A percentile compares a stretch with the other conserved stretches of the same genome.
Evolutionary conservation across 2,329 filamentous ascomycete species (phyloP).

Genomic region (Atkinsonella hypoxylon): DNA sequence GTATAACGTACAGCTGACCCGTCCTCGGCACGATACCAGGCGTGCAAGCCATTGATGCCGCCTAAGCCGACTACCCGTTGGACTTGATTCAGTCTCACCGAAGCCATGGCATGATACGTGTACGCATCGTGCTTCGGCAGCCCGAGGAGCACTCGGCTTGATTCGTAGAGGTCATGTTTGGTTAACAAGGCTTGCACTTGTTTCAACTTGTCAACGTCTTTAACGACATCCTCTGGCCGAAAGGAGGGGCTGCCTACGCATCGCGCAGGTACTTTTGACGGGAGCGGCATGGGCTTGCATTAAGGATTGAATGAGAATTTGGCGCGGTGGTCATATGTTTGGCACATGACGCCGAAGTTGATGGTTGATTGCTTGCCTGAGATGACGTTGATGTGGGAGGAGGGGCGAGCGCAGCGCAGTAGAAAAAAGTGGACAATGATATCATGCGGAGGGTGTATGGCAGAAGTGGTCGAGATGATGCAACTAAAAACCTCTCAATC

Average conservation of each 20-base stretch:
- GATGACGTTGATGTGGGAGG: too few relatives aligned
- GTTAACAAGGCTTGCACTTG: conserved; percentile 25
- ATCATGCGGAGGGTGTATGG: too few relatives aligned
- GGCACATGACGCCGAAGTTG: background rate
- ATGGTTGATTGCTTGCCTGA: too few relatives aligned
- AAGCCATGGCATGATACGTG: conserved; percentile 39
- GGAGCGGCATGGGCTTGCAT: conserved; percentile 15
- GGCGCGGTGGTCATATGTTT: background rate
- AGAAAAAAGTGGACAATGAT: too few relatives aligned
- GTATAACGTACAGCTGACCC: conserved; percentile 18
- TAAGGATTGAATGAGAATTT: background rate
- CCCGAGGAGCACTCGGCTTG: conserved; percentile 31
- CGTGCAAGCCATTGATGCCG: conserved; percentile 32
- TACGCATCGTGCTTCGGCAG: conserved; percentile 33
- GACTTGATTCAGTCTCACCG: conserved; percentile 35
- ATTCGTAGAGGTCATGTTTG: conserved; percentile 32
- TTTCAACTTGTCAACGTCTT: conserved; percentile 26
- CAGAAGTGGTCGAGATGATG: too few relatives aligned
- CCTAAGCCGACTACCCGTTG: conserved; percentile 34
- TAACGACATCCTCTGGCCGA: conserved; percentile 27
- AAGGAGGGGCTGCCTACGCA: conserved; percentile 35
- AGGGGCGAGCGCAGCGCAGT: too few relatives aligned
- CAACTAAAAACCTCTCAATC: too few relatives aligned
- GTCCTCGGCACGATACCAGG: conserved; percentile 34
- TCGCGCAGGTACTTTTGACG: conserved; percentile 18